phyloP scores from a whole-genome alignment of 2,329 filamentous ascomycete species.

The Stachybotrys chlorohalonatus region DNA sequence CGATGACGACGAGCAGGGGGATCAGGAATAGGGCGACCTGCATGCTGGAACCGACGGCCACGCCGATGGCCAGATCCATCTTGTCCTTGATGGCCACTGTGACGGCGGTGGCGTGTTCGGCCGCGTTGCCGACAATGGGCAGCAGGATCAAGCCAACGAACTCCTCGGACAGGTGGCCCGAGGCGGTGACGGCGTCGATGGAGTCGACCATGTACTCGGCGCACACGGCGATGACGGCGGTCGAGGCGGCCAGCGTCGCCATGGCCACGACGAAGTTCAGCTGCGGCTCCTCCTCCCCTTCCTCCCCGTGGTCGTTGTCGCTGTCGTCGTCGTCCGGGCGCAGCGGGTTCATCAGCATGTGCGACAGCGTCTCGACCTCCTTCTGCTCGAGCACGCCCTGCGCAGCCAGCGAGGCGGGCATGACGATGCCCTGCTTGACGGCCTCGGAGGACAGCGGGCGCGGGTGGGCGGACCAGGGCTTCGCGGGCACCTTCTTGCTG shows the following conservation, averaged over 20 bases:
- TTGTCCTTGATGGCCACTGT: conserved; percentile 77
- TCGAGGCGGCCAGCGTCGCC: conserved; percentile 60
- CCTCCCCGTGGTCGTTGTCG: conserved; percentile 52
- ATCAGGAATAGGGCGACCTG: conserved; percentile 75
- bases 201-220: conserved; percentile 71
- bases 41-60: conserved; percentile 72
- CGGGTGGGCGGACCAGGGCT: conserved; percentile 29
- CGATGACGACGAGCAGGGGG: conserved; percentile 66
- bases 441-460: conserved; percentile 16
- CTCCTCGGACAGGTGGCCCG: conserved; percentile 55
- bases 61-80: conserved; percentile 75
- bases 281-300: conserved; percentile 66
- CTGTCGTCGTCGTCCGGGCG: conserved; percentile 29
- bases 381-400: conserved; percentile 20
- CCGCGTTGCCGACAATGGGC: conserved; percentile 76
- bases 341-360: conserved; percentile 31
- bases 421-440: conserved; percentile 29
- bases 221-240: conserved; percentile 71
- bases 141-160: conserved; percentile 75
- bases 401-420: conserved; percentile 27
- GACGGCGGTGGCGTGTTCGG: conserved; percentile 73
- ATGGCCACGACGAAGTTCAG: conserved; percentile 66
- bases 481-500: conserved; percentile 65
- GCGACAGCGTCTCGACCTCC: conserved; percentile 35
- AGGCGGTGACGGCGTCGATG: conserved; percentile 57